Base-by-base conservation (phyloP, 805 yeast genomes). In the Candida glaebosa region DNA sequence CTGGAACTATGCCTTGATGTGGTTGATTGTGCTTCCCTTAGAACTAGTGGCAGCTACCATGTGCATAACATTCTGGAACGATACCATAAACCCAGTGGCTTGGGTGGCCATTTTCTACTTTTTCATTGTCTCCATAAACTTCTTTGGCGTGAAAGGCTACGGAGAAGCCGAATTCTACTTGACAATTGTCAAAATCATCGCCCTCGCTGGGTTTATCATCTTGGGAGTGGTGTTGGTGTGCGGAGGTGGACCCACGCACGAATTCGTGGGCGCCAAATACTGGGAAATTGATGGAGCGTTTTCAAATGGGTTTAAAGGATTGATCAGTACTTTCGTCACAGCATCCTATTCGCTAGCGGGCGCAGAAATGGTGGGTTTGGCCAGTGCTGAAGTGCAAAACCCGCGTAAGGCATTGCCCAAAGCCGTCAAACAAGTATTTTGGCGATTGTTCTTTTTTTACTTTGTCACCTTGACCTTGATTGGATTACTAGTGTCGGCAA, bases 401-500 rank as follows among this genome's bases (percentile, higher is more conserved):
- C 75, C 75, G 1, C 44, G 63, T 15, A 57, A 59, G 35, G 58
- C 65, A 2, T 55, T 69, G 41, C 75, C 75, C 10, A 60, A 54
- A 35, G 75, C 75, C 12, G 61, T 68, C 25, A 63, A 63, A 42
- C 73, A 69, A 46, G 72, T 69, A 2, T 69, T 69, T 48, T 65
- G 73, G 71, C 54, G 75, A 53, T 57, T 69, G 38, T 60, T 66
- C 43, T 43, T 68, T 37, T 69, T 69, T 48, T 69, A 67, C 57
- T 55, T 68, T 43, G 48, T 53, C 28, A 54, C 65, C 1, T 56
- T 63, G 40, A 57, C 60, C 9, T 44, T 65, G 35, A 61, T 68
- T 22, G 73, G 73, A 9, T 58, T 56, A 32, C 54, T 69, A 42
- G 73, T 69, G 20, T 87, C 88, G 38, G 76, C 73, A 60, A 61